A percentile compares a stretch with the other conserved stretches of the same genome.
Evolutionary conservation across 108 stramenopile species (phyloP).

Genomic region (Pseudonitzschia multiseries): DNA sequence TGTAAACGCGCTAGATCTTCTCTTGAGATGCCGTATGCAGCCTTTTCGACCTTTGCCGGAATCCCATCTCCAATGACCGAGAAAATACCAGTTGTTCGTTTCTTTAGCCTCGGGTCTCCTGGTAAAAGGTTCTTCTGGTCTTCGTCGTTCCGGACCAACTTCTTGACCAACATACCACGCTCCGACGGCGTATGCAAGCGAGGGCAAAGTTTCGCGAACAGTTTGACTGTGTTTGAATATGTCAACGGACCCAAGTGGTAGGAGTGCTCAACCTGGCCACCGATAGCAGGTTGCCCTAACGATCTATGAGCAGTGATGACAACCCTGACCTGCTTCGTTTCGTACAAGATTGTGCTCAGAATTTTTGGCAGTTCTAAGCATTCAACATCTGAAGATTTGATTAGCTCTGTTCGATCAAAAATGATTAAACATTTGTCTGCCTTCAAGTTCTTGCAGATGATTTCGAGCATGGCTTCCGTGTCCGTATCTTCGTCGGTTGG

Average conservation of each 20-base stretch:
- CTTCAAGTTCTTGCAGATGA: constrained; percentile 42
- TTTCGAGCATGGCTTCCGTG: constrained; percentile 46
- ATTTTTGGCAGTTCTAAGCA: constrained; percentile 62
- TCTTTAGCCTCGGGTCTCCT: constrained; percentile 21
- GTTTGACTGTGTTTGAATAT: constrained; percentile 56
- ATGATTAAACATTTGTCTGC: constrained; percentile 64
- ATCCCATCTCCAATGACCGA: constrained; percentile 53
- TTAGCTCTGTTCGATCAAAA: constrained; percentile 62
- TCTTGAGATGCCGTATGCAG: constrained; percentile 48
- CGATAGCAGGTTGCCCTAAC: constrained; percentile 50
- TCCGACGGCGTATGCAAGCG: constrained; percentile 66
- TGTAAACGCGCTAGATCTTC: constrained; percentile 14
- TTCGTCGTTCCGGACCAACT: constrained; percentile 34
- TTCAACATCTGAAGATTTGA: constrained; percentile 52
- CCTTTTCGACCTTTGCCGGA: constrained; percentile 56
- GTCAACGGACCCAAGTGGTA: constrained; percentile 60
- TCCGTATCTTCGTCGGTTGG: constrained; percentile 39
- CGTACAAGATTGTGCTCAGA: constrained; percentile 60
- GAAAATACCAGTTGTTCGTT: constrained; percentile 34
- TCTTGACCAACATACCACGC: constrained; percentile 44
- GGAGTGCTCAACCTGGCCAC: constrained; percentile 59
- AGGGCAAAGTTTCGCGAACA: constrained; percentile 72
- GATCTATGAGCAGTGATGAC: constrained; percentile 48
- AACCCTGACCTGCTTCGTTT: constrained; percentile 60
- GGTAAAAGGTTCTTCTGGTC: constrained; percentile 42